These are phyloP conservation scores for Backusella luteola DNA, from an alignment of 192 early-diverging fungal species.

Conservation along the genomic window DNA sequence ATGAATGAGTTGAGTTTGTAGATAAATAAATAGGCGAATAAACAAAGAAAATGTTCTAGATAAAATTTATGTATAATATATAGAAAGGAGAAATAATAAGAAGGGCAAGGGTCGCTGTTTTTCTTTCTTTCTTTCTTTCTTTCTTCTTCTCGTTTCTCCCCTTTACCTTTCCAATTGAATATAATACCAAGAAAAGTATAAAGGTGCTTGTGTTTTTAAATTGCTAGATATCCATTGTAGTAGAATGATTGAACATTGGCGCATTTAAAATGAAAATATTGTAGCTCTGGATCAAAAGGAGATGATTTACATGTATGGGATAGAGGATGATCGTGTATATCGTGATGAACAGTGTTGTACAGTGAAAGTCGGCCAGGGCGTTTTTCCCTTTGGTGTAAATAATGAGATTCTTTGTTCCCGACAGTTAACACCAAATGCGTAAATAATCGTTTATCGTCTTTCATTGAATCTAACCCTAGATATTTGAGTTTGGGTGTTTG, in stretches of 20 bases:
- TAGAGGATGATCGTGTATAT: background rate
- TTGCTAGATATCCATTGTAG: background rate
- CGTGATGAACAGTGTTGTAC: background rate
- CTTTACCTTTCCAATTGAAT: no score
- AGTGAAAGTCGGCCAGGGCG: background rate
- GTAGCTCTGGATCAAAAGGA: background rate
- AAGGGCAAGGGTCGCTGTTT: no score
- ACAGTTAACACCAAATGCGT: background rate
- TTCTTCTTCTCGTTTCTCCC: background rate
- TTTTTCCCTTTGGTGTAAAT: background rate
- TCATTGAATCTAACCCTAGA: background rate
- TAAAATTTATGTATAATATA: background rate
- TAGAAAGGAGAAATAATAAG: background rate
- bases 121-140: no score
- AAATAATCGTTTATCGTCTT: background rate
- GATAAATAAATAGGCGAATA: background rate
- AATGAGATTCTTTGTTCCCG: background rate
- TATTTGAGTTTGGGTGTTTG: background rate
- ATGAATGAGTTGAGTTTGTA: no score
- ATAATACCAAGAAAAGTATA: no score
- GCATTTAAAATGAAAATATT: background rate
- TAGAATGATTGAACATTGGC: background rate
- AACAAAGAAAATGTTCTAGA: background rate
- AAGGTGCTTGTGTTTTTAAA: background rate
- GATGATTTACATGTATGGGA: background rate